Conservation (phyloP, 176 grass and related monocot genomes). For the Oryza nivara region DNA sequence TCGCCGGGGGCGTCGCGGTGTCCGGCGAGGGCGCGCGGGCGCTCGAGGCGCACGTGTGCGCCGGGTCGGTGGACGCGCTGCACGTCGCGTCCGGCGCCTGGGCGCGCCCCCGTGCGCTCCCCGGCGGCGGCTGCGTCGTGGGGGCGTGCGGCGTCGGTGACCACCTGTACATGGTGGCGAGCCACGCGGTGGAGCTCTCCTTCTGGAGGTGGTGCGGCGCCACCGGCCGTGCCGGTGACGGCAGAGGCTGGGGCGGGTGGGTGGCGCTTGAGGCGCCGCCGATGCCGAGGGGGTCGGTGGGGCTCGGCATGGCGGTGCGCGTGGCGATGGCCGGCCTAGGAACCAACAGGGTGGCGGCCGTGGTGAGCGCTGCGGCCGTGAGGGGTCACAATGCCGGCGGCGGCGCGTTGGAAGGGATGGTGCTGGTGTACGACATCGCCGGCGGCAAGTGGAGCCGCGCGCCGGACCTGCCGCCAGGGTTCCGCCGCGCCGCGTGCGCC, state of each 20-base stretch:
- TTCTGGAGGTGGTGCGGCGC: conserved; percentile 75
- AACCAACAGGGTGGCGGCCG: conserved; percentile 51
- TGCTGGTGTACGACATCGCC: conserved; percentile 58
- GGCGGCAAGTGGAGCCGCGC: conserved; percentile 68
- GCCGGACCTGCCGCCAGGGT: conserved; percentile 54
- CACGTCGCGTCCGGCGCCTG: conserved; percentile 62
- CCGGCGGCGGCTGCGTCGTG: conserved; percentile 77
- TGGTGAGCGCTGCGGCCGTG: conserved; percentile 60
- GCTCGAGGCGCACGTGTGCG: conserved; percentile 64
- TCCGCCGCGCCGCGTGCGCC: conserved; percentile 58
- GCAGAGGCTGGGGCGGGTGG: conserved; percentile 49
- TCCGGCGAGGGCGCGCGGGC: conserved; percentile 33
- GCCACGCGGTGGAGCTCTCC: conserved; percentile 81
- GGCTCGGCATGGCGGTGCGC: conserved; percentile 61
- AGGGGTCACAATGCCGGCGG: conserved; percentile 41
- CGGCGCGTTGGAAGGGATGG: too few species aligned
- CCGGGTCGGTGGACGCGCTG: conserved; percentile 77
- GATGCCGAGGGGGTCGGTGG: conserved; percentile 47
- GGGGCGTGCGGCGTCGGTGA: conserved; percentile 68
- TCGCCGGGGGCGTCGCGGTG: conserved; percentile 69
- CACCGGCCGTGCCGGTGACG: not conserved
- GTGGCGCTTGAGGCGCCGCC: conserved; percentile 64
- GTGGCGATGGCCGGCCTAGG: conserved; percentile 70
- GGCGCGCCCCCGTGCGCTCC: conserved; percentile 59
- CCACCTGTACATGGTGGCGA: conserved; percentile 73